Base-by-base conservation (phyloP, 148 eudicot genomes). In the Hydrangea macrophylla region DNA sequence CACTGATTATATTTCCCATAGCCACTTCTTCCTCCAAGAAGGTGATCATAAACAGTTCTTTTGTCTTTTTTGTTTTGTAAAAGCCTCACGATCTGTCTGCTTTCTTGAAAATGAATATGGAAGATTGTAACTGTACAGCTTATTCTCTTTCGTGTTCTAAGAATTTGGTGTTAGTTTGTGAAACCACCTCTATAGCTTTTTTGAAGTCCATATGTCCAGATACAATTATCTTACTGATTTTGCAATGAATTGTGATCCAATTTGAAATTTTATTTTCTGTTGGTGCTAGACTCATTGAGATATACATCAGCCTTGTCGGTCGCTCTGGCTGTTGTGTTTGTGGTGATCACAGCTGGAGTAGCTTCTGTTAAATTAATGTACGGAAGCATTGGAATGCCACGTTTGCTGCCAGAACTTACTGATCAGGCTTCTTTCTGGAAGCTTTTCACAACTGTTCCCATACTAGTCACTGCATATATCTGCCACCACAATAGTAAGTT, bases 271-370 rank as follows among this genome's bases (percentile, higher is more conserved):
- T 20, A 12, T 62, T 32, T 36, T 45, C 56, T 32, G 22, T 10
- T 48, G 55, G 32, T 55, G 70, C 56, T 81, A 88, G 97, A 91
- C 86, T 91, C 97, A 17, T 72, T 91, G 72, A 76, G 92, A 76
- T 91, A 86, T 73, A 86, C 97, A 44, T 91, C 97, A 69, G 95
- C 97, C 35, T 76, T 91, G 68, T 91, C 97, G 9, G 90, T 91
- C 44, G 97, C 73, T 67, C 77, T 91, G 82, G 97, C 95, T 31
- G 70, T 88, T 69, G 95, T 88, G 23, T 91, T 91, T 73, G 88
- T 91, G 67, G 90, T 83, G 58, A 85, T 91, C 57, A 88, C 81
- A 20, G 92, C 87, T 32, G 97, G 95, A 73, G 76, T 91, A 28
- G 76, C 84, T 36, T 51, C 86, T 64, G 70, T 80, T 9, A 88